Conservation (phyloP, 2,329 filamentous ascomycete genomes). For the Sclerotinia spermophila region DNA sequence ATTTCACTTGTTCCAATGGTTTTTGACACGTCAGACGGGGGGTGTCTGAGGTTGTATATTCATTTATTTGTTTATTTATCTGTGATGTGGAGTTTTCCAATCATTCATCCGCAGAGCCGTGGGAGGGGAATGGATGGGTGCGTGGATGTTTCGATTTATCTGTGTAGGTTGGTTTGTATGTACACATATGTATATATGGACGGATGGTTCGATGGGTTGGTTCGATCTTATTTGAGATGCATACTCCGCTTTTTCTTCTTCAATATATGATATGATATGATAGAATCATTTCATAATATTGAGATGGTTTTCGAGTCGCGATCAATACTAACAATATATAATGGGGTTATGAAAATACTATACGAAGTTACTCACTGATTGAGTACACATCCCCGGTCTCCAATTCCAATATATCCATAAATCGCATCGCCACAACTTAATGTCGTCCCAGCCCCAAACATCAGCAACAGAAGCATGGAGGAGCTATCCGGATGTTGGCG, state of each 20-base stretch:
- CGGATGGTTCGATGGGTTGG: too few species aligned
- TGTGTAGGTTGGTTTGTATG: not conserved
- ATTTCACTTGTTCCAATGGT: not conserved
- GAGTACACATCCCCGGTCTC: not conserved
- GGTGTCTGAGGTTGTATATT: not conserved
- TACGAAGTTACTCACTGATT: not conserved
- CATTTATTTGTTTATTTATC: constrained; percentile 23
- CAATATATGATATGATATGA: not conserved
- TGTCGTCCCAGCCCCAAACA: constrained; percentile 26
- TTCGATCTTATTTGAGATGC: not conserved
- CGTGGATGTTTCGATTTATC: not conserved
- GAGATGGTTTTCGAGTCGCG: not conserved
- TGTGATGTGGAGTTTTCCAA: not conserved
- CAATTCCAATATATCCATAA: not conserved
- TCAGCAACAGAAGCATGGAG: constrained; percentile 28
- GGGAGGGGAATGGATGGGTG: not conserved
- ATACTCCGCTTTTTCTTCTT: not conserved
- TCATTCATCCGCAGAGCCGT: constrained; percentile 29
- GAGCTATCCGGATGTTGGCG: constrained; percentile 46
- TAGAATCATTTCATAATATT: not conserved
- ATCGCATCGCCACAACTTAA: constrained; percentile 30
- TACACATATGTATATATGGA: not conserved
- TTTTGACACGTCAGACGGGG: constrained; percentile 36
- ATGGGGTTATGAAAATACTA: not conserved
- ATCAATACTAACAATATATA: not conserved